Conservation (phyloP, 257 asterid genomes). For the Nicotiana paniculata region DNA sequence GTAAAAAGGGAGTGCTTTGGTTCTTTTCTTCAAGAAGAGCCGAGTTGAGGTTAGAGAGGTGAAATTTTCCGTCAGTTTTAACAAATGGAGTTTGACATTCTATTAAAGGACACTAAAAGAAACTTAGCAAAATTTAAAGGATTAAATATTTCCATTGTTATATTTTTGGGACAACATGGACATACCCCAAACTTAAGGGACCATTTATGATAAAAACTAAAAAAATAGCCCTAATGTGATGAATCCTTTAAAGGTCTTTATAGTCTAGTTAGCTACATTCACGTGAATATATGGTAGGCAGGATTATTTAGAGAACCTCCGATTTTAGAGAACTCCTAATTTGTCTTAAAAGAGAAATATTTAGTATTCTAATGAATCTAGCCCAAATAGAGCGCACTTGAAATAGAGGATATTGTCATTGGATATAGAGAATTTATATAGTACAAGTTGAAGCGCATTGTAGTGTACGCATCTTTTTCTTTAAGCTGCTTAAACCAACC, state of each 20-base stretch:
- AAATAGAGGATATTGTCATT: neutral
- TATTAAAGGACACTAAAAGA: neutral
- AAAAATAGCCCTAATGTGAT: neutral
- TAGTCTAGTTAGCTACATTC: neutral
- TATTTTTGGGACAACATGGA: neutral
- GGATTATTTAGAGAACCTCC: neutral
- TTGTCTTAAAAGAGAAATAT: conserved; percentile 1
- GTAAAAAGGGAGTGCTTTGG: neutral
- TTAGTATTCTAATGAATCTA: neutral
- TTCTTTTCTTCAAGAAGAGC: neutral
- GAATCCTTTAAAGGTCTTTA: neutral
- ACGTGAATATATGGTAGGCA: neutral
- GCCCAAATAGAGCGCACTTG: neutral
- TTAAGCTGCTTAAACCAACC: neutral
- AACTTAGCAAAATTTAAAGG: neutral
- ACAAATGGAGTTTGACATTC: neutral
- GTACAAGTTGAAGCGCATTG: neutral
- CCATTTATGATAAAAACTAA: neutral
- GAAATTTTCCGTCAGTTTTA: neutral
- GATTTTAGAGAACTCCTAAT: neutral
- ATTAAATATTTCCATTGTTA: neutral
- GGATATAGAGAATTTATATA: neutral
- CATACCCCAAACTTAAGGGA: neutral
- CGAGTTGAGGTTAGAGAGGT: neutral
- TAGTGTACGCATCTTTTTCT: neutral